phyloP scores from a whole-genome alignment of 2,329 filamentous ascomycete genomes.

The Fonsecaea pedrosoi region DNA sequence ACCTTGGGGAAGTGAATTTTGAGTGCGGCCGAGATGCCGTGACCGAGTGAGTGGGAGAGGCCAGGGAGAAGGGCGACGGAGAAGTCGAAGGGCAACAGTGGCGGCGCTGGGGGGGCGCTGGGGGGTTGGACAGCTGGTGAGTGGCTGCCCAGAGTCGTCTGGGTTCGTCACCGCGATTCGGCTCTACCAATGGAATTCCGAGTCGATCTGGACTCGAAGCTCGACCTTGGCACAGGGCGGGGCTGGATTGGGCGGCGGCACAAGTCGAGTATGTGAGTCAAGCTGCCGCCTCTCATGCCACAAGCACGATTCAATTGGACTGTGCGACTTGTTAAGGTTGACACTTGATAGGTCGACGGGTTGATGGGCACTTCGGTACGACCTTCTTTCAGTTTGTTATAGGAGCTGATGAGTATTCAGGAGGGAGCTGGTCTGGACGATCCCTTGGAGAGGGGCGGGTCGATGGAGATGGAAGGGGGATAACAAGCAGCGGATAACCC shows the following conservation, averaged over 20 bases:
- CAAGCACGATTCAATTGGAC: conserved; percentile 18
- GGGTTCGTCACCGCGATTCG: conserved; percentile 6
- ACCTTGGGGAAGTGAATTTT: conserved; percentile 13
- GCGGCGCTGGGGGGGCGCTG: conserved; percentile 6
- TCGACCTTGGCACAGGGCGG: conserved; percentile 16
- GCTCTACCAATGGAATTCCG: conserved; percentile 16
- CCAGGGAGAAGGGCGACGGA: not conserved
- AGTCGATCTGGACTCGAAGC: conserved; percentile 14
- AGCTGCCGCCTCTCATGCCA: conserved; percentile 7
- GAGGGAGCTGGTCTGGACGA: not conserved
- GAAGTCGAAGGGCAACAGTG: conserved; percentile 6
- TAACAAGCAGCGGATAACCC: not conserved
- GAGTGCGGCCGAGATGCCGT: conserved; percentile 15
- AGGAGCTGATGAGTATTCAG: not conserved
- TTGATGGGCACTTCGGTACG: conserved; percentile 3
- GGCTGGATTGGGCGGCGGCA: conserved; percentile 10
- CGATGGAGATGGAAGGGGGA: not conserved
- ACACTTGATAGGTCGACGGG: conserved; percentile 15
- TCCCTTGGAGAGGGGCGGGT: not conserved
- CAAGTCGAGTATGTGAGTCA: conserved; percentile 18
- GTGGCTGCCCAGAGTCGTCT: not conserved
- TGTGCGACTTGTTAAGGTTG: conserved; percentile 7
- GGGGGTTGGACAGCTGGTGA: conserved; percentile 10
- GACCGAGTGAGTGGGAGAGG: conserved; percentile 5
- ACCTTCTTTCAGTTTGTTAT: not conserved